Conservation (phyloP, 495 filamentous ascomycete species). For the Trichoderma erinaceum region DNA sequence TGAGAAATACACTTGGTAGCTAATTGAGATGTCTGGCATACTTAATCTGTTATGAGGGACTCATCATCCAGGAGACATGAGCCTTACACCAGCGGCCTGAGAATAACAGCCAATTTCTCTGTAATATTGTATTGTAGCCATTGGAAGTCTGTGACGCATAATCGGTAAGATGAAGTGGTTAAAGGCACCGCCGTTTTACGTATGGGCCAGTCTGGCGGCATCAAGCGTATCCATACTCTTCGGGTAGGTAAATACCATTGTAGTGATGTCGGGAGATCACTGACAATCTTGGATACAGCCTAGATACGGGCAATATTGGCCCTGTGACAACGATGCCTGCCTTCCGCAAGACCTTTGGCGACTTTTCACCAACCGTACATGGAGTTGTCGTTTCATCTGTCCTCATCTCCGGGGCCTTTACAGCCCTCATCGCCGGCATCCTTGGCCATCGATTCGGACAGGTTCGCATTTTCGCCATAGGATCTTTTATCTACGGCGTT, state of each 20-base stretch:
- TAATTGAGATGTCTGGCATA: not conserved
- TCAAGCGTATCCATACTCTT: not conserved
- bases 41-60: not conserved
- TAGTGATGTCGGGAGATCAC: not conserved
- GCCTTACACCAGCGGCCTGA: not conserved
- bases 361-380: constrained; percentile 50
- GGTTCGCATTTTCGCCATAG: constrained; percentile 46
- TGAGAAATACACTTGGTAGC: not conserved
- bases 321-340: constrained; percentile 56
- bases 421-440: constrained; percentile 57
- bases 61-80: not conserved
- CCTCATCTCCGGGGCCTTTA: constrained; percentile 54
- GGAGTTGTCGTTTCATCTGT: constrained; percentile 63
- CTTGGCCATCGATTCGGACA: constrained; percentile 55
- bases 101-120: not conserved
- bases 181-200: not conserved
- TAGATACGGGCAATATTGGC: constrained; percentile 62
- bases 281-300: constrained; percentile 20
- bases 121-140: not conserved
- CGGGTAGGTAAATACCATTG: not conserved
- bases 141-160: not conserved
- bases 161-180: not conserved
- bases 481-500: constrained; percentile 47
- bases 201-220: constrained; percentile 5
- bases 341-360: constrained; percentile 47